Evolutionary conservation across 202 grass and related monocot genomes (phyloP), one percentile per base, ranked within the genome.

Genomic region (Cymbopogon flexuosus): DNA sequence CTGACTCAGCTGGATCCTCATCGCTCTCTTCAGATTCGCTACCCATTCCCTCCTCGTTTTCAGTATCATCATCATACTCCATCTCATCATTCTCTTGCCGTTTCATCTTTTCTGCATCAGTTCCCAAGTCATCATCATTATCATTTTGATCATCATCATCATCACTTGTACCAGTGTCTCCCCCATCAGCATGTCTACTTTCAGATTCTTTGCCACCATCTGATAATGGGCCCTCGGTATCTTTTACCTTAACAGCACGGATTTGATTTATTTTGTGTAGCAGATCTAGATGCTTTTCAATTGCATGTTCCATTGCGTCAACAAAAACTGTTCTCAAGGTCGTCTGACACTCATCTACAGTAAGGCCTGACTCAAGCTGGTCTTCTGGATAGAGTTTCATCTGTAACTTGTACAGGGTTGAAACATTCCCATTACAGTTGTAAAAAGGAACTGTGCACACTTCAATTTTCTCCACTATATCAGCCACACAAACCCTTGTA

Each of bases 381-480:
- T 89, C 66, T 40, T 74, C 45, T 10, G 92, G 74, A 80, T 89
- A 94, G 45, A 98, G 88, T 68, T 84, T 88, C 88, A 98, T 91
- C n/a, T 88, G 86, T 18, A 98, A 72, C 67, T 93, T 98, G 67
- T 98, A 95, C 8, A 93, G 79, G 30, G 79, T 93, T 18, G 90
- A 89, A 52, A 98, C 78, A 79, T 84, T 62, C 30, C 86, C 91
- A 73, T 87, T 84, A 51, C 56, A 73, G 65, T 91, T 89, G 72
- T 81, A 90, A 83, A 94, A 98, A 61, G 90, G 95, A 75, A 95
- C 58, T 45, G 76, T 89, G 79, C 79, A 91, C 49, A 98, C 95
- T 77, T 95, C 92, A 73, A 94, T 95, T 75, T 75, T 82, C 34
- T 94, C 92, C 54, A 95, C 80, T 65, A 91, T 16, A 82, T 93